Percentiles rank a stretch among this genome's conserved stretches.
phyloP scores from a whole-genome alignment of 441 rosid genomes.

The Corymbia citriodora region DNA sequence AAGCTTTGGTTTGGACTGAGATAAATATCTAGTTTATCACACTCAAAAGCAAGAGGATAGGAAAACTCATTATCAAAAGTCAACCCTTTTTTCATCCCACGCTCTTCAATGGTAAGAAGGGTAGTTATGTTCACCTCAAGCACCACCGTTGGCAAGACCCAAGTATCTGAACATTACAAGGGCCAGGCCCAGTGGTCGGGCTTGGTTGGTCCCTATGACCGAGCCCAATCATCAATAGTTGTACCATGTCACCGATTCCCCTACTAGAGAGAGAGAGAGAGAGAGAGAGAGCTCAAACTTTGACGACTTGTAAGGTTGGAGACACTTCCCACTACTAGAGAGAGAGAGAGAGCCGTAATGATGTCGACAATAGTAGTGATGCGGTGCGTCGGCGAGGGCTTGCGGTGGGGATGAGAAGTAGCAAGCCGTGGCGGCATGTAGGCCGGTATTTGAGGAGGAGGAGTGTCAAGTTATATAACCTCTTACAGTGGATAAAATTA shows the following conservation, averaged over 20 bases:
- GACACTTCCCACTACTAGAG: background rate
- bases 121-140: fast-evolving
- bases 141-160: fast-evolving
- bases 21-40: background rate
- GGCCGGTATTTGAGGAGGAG: background rate
- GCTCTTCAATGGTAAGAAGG: background rate
- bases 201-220: fast-evolving
- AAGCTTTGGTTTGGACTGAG: fast-evolving
- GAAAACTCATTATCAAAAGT: background rate
- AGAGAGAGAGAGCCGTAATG: background rate
- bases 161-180: background rate
- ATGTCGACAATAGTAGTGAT: background rate
- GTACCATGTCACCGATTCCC: background rate
- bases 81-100: background rate
- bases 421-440: background rate
- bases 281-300: background rate
- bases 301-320: background rate
- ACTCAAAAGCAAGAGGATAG: background rate
- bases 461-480: background rate
- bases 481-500: background rate
- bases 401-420: background rate
- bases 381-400: background rate
- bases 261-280: too few species aligned
- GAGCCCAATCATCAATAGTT: background rate
- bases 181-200: fast-evolving